Evolutionary conservation across 768 basidiomycete genomes (phyloP).

Genomic region (Albatrellus ellisii): DNA sequence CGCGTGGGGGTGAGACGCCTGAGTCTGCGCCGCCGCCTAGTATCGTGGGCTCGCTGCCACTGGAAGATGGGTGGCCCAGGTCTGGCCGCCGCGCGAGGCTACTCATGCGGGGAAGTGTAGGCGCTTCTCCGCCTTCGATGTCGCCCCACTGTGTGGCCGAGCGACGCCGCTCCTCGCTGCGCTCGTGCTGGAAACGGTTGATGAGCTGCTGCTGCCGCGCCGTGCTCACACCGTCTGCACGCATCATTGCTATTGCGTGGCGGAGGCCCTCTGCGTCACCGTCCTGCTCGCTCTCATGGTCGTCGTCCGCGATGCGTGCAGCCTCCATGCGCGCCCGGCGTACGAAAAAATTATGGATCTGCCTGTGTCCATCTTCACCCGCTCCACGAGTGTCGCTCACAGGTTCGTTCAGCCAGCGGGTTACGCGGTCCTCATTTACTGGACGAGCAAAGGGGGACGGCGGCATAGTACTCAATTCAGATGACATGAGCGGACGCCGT

Average conservation of each 20-base stretch:
- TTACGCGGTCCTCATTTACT: background rate
- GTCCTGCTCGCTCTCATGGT: background rate
- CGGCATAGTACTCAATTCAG: too few species aligned
- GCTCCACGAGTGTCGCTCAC: background rate
- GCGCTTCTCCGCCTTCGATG: slow-evolving; percentile 5
- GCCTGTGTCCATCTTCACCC: background rate
- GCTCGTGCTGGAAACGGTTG: slow-evolving; percentile 18
- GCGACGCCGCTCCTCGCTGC: slow-evolving; percentile 4
- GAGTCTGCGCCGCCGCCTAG: too few species aligned
- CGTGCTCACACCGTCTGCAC: slow-evolving; percentile 18
- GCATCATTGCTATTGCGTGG: slow-evolving; percentile 22
- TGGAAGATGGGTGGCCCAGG: too few species aligned
- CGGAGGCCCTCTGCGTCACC: slow-evolving; percentile 18
- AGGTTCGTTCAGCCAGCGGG: background rate
- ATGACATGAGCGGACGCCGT: too few species aligned
- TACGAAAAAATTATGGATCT: background rate
- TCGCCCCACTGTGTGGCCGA: slow-evolving; percentile 14
- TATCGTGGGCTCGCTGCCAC: too few species aligned
- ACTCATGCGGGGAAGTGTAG: slow-evolving; percentile 1
- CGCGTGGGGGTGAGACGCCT: too few species aligned
- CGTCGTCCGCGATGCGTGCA: background rate
- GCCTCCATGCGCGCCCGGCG: background rate
- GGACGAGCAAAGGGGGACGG: slow-evolving; percentile 1
- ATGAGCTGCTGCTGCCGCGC: slow-evolving; percentile 22
- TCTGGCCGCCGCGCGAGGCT: background rate